Base-by-base conservation (phyloP, 2,329 filamentous ascomycete species). In the Dactylellina cionopaga region DNA sequence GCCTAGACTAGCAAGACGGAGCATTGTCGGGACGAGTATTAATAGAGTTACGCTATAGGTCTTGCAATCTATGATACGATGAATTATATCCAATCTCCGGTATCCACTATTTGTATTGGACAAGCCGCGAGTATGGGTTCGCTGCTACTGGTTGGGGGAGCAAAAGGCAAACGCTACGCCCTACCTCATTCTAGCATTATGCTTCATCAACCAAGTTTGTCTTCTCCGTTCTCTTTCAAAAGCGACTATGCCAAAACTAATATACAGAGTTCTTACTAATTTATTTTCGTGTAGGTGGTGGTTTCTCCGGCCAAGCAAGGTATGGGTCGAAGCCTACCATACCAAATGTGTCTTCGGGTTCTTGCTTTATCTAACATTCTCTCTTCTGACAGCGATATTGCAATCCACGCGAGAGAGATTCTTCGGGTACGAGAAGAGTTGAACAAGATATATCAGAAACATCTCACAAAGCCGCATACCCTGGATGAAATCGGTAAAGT, bases 11-110 rank as follows among this genome's bases (percentile, higher is more conserved):
- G 13, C 17, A 15, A 44, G 25, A 44, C 41, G 9, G 54, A 13
- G 5, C 15, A 15, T 22, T 58, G 3, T 37, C 35, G 33, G 33
- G 31, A 9, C 25, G 29, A 15, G 31, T 15, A 22, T 47, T 10
- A 56, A 54, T 39, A 11, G 7, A 70, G 15, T 54, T 17, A 37
- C 22, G 51, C 56, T 70, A 24, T 49, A 80, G 88, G 88, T 13
- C 84, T 90, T 71, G 93, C 95, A 24, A 98, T 99, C 78, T 99
- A 99, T 84, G 95, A 99, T 80, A 99, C 95, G 10, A 98, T 99
- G 94, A 89, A 90, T 77, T 99, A 99, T 81, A 98, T 99, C 79
- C 89, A 90, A 72, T 91, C 91, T 1, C 92, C 94, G 0, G 92
- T 99, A 0, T 94, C 90, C 43, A 99, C 95, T 0, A 95, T 99